Base-by-base conservation (phyloP, 1,139 yeast species). In the Saccharomyces hybrid region DNA sequence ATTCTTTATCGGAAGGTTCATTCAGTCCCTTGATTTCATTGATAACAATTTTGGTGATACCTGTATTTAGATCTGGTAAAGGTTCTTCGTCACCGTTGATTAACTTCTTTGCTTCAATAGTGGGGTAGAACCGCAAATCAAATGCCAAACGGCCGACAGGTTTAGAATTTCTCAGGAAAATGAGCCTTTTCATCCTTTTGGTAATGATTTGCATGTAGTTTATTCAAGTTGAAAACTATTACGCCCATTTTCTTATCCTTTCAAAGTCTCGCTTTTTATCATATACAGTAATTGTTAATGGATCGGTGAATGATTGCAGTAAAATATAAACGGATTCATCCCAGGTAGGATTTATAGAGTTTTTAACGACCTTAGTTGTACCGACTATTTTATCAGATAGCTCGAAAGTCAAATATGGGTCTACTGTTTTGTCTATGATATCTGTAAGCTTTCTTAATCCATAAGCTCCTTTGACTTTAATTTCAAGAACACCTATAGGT, bases 61-160 rank as follows among this genome's bases (percentile, higher is more conserved):
- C 99, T 19, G 97, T 88, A 71, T 89, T 90, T 70, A 89, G 81
- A 62, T 90, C 97, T 52, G 96, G 97, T 50, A 96, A 90, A 50
- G 96, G 91, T 61, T 82, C 85, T 51, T 79, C 76, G 8, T 95
- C 86, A 54, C 97, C 98, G 71, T 89, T 96, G 2, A 88, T 90
- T 62, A 84, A 79, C 61, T 78, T 79, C 55, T 81, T 78, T 38
- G 95, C 85, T 69, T 86, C 89, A 60, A 90, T 73, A 21, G 93
- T 85, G 51, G 95, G 95, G 78, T 84, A 83, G 74, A 80, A 88
- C 59, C 83, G 81, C 63, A 88, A 76, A 57, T 87, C 90, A 68
- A 83, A 88, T 16, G 72, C 73, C 51, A 93, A 72, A 51, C 79
- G 78, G 62, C 98, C 99, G 47, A 89, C 85, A 4, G 85, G 84